phyloP scores from a whole-genome alignment of 2,329 filamentous ascomycete genomes.

The Aspergillus hiratsukae region DNA sequence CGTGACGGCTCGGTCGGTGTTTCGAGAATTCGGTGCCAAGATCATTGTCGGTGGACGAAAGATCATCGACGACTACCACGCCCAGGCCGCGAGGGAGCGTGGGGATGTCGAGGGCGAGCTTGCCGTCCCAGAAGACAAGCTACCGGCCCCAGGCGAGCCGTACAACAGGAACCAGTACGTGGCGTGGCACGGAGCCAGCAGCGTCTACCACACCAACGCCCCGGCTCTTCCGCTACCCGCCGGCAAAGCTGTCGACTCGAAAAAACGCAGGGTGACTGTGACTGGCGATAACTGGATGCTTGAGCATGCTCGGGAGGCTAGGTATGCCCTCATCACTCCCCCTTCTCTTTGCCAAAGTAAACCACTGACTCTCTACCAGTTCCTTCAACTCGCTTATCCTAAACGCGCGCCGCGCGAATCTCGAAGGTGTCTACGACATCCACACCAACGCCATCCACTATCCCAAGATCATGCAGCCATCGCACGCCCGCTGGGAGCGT shows the following conservation, averaged over 20 bases:
- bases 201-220: conserved; percentile 82
- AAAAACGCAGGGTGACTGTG: conserved; percentile 80
- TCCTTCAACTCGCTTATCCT: conserved; percentile 77
- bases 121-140: conserved; percentile 80
- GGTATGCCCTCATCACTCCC: conserved; percentile 50
- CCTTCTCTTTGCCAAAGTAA: background rate
- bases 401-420: conserved; percentile 62
- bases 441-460: conserved; percentile 92
- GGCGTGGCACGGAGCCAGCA: conserved; percentile 94
- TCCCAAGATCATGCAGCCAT: conserved; percentile 83
- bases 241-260: conserved; percentile 69
- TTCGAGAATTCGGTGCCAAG: conserved; percentile 89
- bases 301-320: conserved; percentile 86
- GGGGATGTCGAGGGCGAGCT: conserved; percentile 83
- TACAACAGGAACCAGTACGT: conserved; percentile 99
- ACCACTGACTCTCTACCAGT: conserved; percentile 45
- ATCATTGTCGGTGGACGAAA: conserved; percentile 89
- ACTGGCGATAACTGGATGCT: conserved; percentile 96
- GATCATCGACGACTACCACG: conserved; percentile 86
- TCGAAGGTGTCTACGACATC: conserved; percentile 80
- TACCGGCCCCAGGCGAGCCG: conserved; percentile 69
- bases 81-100: conserved; percentile 66
- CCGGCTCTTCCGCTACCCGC: conserved; percentile 71
- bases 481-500: conserved; percentile 76
- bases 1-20: conserved; percentile 92